Percentiles rank a stretch among this genome's conserved stretches.
Evolutionary conservation across 2,329 filamentous ascomycete genomes (phyloP).

Genomic region (Mycosphaerella sp.): DNA sequence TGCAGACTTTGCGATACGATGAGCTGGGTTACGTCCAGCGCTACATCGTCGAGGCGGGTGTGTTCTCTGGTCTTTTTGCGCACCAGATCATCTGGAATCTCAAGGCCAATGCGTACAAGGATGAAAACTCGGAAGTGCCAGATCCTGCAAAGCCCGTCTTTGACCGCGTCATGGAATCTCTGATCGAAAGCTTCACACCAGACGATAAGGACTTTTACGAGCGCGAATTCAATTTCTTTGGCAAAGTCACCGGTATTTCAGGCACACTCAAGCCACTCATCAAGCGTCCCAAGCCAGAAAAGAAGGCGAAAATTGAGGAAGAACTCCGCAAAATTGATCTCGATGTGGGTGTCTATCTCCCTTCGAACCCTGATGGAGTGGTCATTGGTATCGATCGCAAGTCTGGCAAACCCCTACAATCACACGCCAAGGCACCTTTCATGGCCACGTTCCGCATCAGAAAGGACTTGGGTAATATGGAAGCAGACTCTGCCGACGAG

Average conservation of each 20-base stretch:
- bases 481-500: constrained; percentile 27
- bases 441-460: constrained; percentile 99
- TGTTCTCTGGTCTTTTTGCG: constrained; percentile 95
- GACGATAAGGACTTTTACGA: constrained; percentile 84
- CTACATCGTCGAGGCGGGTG: constrained; percentile 94
- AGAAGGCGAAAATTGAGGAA: constrained; percentile 99
- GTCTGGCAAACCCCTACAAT: constrained; percentile 93
- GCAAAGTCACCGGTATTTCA: constrained; percentile 90
- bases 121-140: constrained; percentile 85
- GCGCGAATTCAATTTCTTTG: constrained; percentile 95
- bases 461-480: constrained; percentile 61
- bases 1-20: constrained; percentile 91
- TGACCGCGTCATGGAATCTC: constrained; percentile 77
- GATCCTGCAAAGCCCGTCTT: constrained; percentile 90
- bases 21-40: constrained; percentile 87
- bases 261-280: constrained; percentile 93
- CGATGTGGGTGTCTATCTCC: constrained; percentile 93
- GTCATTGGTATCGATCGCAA: constrained; percentile 98
- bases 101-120: constrained; percentile 98
- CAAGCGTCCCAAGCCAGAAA: constrained; percentile 86
- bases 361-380: constrained; percentile 92
- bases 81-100: constrained; percentile 99
- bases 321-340: constrained; percentile 96
- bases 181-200: constrained; percentile 73
- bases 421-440: constrained; percentile 95